Conservation (phyloP, 2,329 filamentous ascomycete species). For the Hypoxylon sp. region DNA sequence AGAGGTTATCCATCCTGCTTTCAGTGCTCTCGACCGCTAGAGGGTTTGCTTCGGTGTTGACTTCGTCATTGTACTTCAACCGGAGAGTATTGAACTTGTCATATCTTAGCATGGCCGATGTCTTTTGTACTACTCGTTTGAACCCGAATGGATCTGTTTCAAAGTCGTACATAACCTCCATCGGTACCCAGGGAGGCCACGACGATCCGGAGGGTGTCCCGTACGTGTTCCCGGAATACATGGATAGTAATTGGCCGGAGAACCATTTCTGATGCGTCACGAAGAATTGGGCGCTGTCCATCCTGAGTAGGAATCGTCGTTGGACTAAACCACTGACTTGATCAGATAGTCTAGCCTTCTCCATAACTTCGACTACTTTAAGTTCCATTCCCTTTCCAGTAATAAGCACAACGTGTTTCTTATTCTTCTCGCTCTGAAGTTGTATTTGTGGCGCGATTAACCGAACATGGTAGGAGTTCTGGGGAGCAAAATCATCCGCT, state of each 20-base stretch:
- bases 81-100: constrained; percentile 99
- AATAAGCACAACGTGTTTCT: constrained; percentile 95
- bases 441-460: constrained; percentile 98
- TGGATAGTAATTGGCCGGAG: constrained; percentile 83
- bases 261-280: constrained; percentile 96
- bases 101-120: constrained; percentile 92
- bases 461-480: constrained; percentile 94
- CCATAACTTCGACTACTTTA: constrained; percentile 98
- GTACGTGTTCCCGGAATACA: constrained; percentile 95
- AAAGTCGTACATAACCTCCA: constrained; percentile 99
- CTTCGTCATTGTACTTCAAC: constrained; percentile 96
- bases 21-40: constrained; percentile 73
- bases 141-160: constrained; percentile 96
- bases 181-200: constrained; percentile 98
- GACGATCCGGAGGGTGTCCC: constrained; percentile 86
- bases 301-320: constrained; percentile 91
- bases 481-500: constrained; percentile 87
- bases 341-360: constrained; percentile 92
- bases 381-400: constrained; percentile 98
- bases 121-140: constrained; percentile 95
- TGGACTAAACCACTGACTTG: constrained; percentile 96
- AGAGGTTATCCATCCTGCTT: constrained; percentile 93
- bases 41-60: constrained; percentile 74
- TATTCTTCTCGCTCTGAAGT: constrained; percentile 97
- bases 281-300: constrained; percentile 99